phyloP scores from a whole-genome alignment of 2,329 filamentous ascomycete genomes.

The Fusarium nanum region DNA sequence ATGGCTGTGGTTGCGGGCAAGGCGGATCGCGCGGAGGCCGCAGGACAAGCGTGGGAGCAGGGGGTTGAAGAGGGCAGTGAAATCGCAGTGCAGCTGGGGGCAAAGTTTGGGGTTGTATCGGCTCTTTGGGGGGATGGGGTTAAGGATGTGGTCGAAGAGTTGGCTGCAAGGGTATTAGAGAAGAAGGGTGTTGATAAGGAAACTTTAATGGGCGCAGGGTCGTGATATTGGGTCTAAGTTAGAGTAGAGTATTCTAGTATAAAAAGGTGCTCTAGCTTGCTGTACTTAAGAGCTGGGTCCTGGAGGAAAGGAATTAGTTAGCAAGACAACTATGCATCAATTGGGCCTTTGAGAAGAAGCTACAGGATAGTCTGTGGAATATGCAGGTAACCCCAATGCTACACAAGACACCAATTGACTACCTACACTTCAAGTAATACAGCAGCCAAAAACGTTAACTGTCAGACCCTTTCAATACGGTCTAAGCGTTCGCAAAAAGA shows the following conservation, averaged over 20 bases:
- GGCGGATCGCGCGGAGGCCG: slow-evolving; percentile 28
- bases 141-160: slow-evolving; percentile 37
- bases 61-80: slow-evolving; percentile 25
- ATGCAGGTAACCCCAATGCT: not conserved
- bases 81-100: slow-evolving; percentile 26
- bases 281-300: not conserved
- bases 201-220: slow-evolving; percentile 4
- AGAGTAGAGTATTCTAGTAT: not conserved
- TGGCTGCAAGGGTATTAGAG: slow-evolving; percentile 29
- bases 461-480: not conserved
- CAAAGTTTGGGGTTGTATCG: slow-evolving; percentile 32
- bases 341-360: not conserved
- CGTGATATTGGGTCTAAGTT: not conserved
- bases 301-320: not conserved
- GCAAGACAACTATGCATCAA: not conserved
- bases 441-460: not conserved
- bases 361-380: not conserved
- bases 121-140: slow-evolving; percentile 38
- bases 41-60: slow-evolving; percentile 29
- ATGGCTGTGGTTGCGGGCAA: slow-evolving; percentile 32
- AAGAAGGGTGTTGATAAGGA: slow-evolving; percentile 16
- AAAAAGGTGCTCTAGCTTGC: not conserved
- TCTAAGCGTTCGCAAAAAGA: not conserved
- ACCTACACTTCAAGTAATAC: not conserved
- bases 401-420: not conserved